Evolutionary conservation across 2,329 filamentous ascomycete species (phyloP).

Genomic region (Botryotinia calthae): DNA sequence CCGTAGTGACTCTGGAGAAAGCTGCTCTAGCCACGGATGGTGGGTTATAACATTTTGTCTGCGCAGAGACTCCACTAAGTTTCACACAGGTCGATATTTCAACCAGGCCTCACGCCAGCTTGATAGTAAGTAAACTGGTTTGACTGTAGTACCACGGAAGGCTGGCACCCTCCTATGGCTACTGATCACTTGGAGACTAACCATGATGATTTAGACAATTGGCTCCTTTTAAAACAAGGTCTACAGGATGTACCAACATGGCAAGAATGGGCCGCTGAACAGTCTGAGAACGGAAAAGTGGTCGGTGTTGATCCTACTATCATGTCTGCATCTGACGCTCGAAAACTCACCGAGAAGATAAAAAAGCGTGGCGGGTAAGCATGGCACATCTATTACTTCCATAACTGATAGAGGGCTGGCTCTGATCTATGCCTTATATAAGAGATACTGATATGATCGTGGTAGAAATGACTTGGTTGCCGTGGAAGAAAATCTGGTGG

Average conservation of each 20-base stretch:
- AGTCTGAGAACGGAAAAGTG: conserved; percentile 79
- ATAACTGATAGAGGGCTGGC: not conserved
- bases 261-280: conserved; percentile 92
- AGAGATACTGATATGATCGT: conserved; percentile 5
- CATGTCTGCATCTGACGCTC: conserved; percentile 69
- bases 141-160: not conserved
- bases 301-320: conserved; percentile 90
- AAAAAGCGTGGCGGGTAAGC: conserved; percentile 74
- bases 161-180: not conserved
- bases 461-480: conserved; percentile 58
- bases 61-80: not conserved
- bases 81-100: conserved; percentile 72
- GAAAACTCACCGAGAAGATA: conserved; percentile 80
- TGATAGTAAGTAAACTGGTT: conserved; percentile 49
- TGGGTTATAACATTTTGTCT: not conserved
- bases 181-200: conserved; percentile 8
- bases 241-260: conserved; percentile 92
- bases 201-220: conserved; percentile 55
- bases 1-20: conserved; percentile 80
- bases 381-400: conserved; percentile 3
- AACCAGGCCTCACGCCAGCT: conserved; percentile 92
- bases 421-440: not conserved
- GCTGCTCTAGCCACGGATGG: conserved; percentile 89
- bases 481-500: conserved; percentile 81
- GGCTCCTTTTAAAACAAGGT: conserved; percentile 88